Evolutionary conservation across 805 yeast genomes (phyloP).

Genomic region (Ogataea sp.): DNA sequence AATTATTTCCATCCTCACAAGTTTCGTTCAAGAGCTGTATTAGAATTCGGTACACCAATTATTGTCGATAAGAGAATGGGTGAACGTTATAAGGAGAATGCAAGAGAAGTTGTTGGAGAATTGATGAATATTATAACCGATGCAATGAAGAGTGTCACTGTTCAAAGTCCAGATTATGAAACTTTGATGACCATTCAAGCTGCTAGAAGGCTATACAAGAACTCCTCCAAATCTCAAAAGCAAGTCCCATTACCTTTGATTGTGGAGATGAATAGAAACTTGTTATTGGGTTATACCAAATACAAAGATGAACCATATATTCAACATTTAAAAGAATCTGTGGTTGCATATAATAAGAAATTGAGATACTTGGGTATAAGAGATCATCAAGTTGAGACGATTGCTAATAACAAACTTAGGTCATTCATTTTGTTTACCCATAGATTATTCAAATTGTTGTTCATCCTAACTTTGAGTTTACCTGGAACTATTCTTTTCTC

Average conservation of each 20-base stretch:
- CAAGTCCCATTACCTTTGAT: conserved; percentile 74
- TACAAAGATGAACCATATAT: conserved; percentile 68
- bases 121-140: conserved; percentile 58
- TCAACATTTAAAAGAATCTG: conserved; percentile 51
- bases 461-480: conserved; percentile 54
- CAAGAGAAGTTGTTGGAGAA: conserved; percentile 62
- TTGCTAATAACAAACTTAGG: conserved; percentile 40
- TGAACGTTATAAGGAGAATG: conserved; percentile 52
- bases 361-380: conserved; percentile 55
- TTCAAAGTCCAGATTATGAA: conserved; percentile 79
- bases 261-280: conserved; percentile 83
- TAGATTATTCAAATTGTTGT: conserved; percentile 46
- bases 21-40: conserved; percentile 89
- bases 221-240: conserved; percentile 40
- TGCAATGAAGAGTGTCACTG: conserved; percentile 75
- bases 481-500: conserved; percentile 86
- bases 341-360: conserved; percentile 58
- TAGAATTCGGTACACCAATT: conserved; percentile 88
- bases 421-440: conserved; percentile 45
- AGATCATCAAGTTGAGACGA: conserved; percentile 64
- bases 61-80: conserved; percentile 53
- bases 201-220: conserved; percentile 79
- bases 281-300: conserved; percentile 73
- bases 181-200: conserved; percentile 88
- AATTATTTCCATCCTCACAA: conserved; percentile 94